Conservation (phyloP, 1,139 yeast genomes). For the Magnusiomyces suaveolens region DNA sequence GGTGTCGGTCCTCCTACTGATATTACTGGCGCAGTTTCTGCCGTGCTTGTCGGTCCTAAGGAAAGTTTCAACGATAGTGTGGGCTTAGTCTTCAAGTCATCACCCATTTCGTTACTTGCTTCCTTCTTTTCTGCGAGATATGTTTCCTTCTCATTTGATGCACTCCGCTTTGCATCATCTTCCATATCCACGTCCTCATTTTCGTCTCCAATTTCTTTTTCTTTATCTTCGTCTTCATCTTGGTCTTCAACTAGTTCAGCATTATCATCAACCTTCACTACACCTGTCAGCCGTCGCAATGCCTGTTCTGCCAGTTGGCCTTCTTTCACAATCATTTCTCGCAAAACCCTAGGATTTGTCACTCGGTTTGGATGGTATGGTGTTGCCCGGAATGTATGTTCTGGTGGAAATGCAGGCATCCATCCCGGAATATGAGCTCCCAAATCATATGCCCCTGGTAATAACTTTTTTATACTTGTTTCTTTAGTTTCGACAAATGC, state of each 20-base stretch:
- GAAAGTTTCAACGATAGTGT: constrained; percentile 2
- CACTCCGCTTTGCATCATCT: neutral
- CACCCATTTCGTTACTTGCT: neutral
- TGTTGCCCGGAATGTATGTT: constrained; percentile 75
- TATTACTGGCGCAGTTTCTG: neutral
- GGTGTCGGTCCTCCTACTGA: neutral
- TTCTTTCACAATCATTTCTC: constrained; percentile 67
- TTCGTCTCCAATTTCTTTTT: neutral
- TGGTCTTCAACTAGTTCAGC: constrained; percentile 22
- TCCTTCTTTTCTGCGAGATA: neutral
- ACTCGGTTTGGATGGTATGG: constrained; percentile 54
- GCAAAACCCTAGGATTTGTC: constrained; percentile 62
- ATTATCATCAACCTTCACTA: constrained; percentile 22
- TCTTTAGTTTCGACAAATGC: constrained; percentile 24
- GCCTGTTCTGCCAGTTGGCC: constrained; percentile 74
- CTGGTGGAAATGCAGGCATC: constrained; percentile 86
- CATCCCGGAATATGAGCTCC: constrained; percentile 59
- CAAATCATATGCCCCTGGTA: constrained; percentile 39
- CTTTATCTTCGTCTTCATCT: constrained; percentile 20
- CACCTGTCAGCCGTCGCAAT: constrained; percentile 42
- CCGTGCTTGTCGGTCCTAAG: neutral
- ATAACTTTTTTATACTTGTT: constrained; percentile 23
- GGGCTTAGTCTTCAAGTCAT: neutral
- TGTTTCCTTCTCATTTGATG: neutral
- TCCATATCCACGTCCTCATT: neutral